Evolutionary conservation across 805 yeast species (phyloP), one percentile per base, ranked within the genome.

Genomic region (Wickerhamiella australiensis): DNA sequence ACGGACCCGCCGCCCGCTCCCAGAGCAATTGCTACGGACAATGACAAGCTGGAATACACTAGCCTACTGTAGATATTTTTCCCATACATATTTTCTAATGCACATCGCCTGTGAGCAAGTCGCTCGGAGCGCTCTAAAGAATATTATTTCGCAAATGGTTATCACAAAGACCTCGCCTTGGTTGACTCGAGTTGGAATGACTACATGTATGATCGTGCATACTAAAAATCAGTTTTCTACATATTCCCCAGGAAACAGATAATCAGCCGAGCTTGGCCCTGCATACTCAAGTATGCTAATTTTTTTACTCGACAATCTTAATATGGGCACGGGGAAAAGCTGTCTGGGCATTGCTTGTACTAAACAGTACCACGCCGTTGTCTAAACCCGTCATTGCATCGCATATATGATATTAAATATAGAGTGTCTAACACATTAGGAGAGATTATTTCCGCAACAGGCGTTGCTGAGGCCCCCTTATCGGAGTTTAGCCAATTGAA

Each of bases 211-310:
- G 21, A 15, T 33, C 38, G 4, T 33, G 38, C 38, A 33, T 33
- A 33, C 21, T 33, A 33, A 33, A 33, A 33, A 33, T 33, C 38
- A 33, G 38, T 20, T 9, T 15, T 5, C 5, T 15, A 15, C 38
- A 33, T 33, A 33, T 33, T 33, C 38, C 38, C 38, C 20, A 15
- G 38, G 38, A 33, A 33, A 33, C 38, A 33, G 18, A 33, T 33
- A 33, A 33, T 33, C 38, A 33, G 38, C 20, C 18, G 21, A 33
- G 38, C 38, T 7, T 5, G 38, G 20, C 20, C 18, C 38, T n/a
- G 38, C 38, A 33, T 33, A 33, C 38, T 3, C 20, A 33, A 5
- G 4, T 33, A 33, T 33, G 38, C 38, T 29, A 7, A 7, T 29
- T 29, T 11, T 6, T 29, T 25, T 9, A 9, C 27, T 9, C 27